phyloP scores from a whole-genome alignment of 441 rosid genomes.

The Biscutella auriculata region DNA sequence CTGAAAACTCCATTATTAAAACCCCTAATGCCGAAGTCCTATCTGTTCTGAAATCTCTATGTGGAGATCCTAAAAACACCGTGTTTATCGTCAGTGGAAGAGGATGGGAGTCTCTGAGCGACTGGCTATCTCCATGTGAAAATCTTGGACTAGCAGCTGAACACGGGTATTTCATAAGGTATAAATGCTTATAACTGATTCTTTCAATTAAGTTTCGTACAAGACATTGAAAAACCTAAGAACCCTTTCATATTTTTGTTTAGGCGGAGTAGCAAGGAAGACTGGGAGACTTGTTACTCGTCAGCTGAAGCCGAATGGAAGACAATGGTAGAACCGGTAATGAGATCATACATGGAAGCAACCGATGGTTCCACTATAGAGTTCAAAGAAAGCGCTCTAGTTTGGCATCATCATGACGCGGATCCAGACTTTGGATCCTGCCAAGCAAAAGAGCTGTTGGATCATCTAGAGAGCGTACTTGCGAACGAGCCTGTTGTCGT shows the following conservation, averaged over 20 bases:
- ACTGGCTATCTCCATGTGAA: constrained; percentile 36
- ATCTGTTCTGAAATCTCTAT: constrained; percentile 30
- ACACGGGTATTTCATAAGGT: constrained; percentile 51
- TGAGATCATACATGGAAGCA: constrained; percentile 46
- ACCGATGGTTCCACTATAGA: constrained; percentile 52
- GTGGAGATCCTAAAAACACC: constrained; percentile 36
- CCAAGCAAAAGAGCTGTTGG: constrained; percentile 49
- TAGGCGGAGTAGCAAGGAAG: constrained; percentile 30
- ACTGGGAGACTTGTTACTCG: constrained; percentile 36
- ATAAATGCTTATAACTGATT: not conserved
- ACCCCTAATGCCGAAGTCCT: constrained; percentile 29
- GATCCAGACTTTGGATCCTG: constrained; percentile 45
- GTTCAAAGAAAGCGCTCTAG: constrained; percentile 46
- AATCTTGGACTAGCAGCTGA: constrained; percentile 54
- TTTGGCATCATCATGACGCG: constrained; percentile 53
- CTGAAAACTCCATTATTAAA: constrained; percentile 29
- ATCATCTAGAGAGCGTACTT: constrained; percentile 50
- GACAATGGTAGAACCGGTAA: constrained; percentile 35
- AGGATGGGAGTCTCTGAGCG: constrained; percentile 33
- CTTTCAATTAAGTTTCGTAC: not conserved
- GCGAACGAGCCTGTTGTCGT: constrained; percentile 47
- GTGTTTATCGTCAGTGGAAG: constrained; percentile 51
- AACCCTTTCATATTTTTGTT: not conserved
- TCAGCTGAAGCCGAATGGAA: constrained; percentile 35
- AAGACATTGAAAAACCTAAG: not conserved